phyloP scores from a whole-genome alignment of 2,329 filamentous ascomycete genomes.

The Penicillium sp. region DNA sequence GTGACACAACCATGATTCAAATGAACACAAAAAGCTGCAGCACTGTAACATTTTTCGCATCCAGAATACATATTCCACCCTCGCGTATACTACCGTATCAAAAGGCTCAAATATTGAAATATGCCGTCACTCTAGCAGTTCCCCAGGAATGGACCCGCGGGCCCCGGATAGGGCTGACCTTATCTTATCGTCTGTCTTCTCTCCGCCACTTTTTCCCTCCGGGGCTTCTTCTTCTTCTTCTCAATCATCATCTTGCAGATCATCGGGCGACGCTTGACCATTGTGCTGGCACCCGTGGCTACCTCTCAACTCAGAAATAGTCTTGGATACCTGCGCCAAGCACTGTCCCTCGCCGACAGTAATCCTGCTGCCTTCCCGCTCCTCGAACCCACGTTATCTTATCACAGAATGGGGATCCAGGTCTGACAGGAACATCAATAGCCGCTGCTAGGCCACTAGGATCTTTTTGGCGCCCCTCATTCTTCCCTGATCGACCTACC shows the following conservation, averaged over 20 bases:
- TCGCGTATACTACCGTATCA: no score
- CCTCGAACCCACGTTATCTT: conserved; percentile 11
- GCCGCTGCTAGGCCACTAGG: conserved; percentile 6
- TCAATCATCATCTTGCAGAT: background rate
- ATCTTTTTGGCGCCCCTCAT: conserved; percentile 1
- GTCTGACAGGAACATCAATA: conserved; percentile 16
- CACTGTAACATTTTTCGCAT: no score
- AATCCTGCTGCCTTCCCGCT: conserved; percentile 37
- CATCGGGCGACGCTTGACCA: background rate
- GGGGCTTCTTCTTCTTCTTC: background rate
- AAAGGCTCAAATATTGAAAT: no score
- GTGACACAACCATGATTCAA: no score
- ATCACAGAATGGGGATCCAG: conserved; percentile 20
- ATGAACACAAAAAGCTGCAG: no score
- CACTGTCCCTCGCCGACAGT: conserved; percentile 6
- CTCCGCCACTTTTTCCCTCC: background rate
- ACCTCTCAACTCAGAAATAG: background rate
- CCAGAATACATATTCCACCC: no score
- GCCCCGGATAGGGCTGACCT: background rate
- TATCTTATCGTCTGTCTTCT: background rate
- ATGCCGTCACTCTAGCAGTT: background rate
- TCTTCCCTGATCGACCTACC: background rate
- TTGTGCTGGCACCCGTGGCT: background rate
- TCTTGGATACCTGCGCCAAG: background rate
- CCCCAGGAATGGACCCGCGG: background rate